A percentile compares a stretch with the other conserved stretches of the same genome.
Evolutionary conservation across 257 asterid species (phyloP).

Genomic region (Capsicum chinense): DNA sequence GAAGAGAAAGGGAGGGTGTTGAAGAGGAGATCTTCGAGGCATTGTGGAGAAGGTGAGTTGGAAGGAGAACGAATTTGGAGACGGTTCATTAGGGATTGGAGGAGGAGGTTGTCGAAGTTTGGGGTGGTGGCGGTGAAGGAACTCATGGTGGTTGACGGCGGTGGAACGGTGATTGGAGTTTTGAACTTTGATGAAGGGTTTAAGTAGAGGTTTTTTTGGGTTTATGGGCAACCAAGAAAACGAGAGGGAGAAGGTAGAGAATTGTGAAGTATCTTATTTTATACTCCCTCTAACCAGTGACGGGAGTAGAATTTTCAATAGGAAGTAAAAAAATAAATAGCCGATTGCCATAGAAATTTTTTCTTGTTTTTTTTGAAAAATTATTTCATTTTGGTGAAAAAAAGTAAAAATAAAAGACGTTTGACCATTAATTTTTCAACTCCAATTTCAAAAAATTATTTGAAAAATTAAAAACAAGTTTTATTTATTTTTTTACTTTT

Average conservation of each 20-base stretch:
- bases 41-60: slow-evolving; percentile 51
- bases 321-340: too few relatives aligned
- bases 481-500: too few relatives aligned
- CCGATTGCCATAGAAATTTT: neutral
- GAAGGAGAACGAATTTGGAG: slow-evolving; percentile 65
- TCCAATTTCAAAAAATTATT: too few relatives aligned
- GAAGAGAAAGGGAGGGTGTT: slow-evolving; percentile 61
- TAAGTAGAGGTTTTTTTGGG: slow-evolving; percentile 47
- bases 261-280: too few relatives aligned
- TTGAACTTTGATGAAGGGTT: slow-evolving; percentile 35
- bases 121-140: slow-evolving; percentile 58
- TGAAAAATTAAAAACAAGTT: too few relatives aligned
- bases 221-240: slow-evolving; percentile 15
- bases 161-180: slow-evolving; percentile 41
- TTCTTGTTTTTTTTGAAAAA: neutral
- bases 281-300: too few relatives aligned
- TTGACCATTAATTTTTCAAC: too few relatives aligned
- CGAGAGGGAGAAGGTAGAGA: neutral
- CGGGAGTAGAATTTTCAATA: too few relatives aligned
- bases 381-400: too few relatives aligned
- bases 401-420: too few relatives aligned
- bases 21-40: slow-evolving; percentile 81
- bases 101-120: slow-evolving; percentile 85
- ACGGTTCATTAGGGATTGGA: slow-evolving; percentile 81
- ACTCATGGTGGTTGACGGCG: slow-evolving; percentile 42